Evolutionary conservation across 345 rosid genomes (phyloP).

Genomic region (Citropsis articulata): DNA sequence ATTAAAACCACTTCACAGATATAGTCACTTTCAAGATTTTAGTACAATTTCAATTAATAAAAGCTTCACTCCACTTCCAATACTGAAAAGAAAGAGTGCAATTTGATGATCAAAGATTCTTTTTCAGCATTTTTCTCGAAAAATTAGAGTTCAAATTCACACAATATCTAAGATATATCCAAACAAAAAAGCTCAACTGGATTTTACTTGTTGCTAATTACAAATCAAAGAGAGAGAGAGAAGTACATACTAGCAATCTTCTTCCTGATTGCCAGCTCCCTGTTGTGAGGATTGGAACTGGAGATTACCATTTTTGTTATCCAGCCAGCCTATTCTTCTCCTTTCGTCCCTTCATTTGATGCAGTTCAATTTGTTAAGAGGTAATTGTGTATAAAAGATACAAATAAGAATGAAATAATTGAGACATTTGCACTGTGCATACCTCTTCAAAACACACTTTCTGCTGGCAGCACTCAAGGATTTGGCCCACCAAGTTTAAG

Average conservation of each 20-base stretch:
- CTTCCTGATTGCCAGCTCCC: slow-evolving; percentile 68
- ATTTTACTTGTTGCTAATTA: background rate
- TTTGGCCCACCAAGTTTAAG: background rate
- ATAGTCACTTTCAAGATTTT: background rate
- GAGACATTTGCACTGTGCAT: background rate
- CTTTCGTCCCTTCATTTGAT: background rate
- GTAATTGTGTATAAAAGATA: background rate
- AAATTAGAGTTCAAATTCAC: too few species aligned
- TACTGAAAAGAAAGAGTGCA: background rate
- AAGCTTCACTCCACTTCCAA: background rate
- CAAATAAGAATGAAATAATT: background rate
- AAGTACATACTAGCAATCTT: slow-evolving; percentile 67
- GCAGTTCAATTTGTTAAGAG: background rate
- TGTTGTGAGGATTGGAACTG: slow-evolving; percentile 49
- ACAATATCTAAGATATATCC: background rate
- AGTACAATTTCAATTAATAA: background rate
- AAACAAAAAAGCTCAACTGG: background rate
- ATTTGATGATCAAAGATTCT: background rate
- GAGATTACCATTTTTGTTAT: slow-evolving; percentile 39
- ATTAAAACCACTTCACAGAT: background rate
- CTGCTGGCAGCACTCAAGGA: background rate
- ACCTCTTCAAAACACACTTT: slow-evolving; percentile 10
- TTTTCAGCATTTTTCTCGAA: background rate
- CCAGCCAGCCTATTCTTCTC: slow-evolving; percentile 7
- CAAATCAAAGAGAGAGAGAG: background rate